A percentile compares a stretch with the other conserved stretches of the same genome.
These are phyloP conservation scores for Hondaea fermentalgiana DNA, from an alignment of 108 stramenopile species.

Conservation along the genomic window DNA sequence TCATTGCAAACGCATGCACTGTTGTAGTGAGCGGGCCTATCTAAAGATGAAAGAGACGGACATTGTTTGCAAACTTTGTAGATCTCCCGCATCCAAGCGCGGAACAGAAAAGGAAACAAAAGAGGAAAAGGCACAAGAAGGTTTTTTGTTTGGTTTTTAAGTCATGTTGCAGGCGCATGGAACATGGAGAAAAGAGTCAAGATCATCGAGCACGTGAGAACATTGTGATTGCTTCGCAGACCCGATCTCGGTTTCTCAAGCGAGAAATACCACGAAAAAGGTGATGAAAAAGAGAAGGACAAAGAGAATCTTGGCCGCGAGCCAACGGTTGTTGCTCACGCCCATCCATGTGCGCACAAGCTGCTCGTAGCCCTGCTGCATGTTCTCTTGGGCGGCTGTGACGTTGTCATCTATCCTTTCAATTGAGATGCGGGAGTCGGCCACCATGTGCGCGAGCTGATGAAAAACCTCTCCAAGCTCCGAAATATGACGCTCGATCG, in stretches of 20 bases:
- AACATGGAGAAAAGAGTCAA: too few species aligned
- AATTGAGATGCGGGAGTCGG: background rate
- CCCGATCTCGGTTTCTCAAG: background rate
- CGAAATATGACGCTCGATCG: background rate
- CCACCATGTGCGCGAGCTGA: background rate
- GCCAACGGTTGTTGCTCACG: background rate
- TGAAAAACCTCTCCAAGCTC: background rate
- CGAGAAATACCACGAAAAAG: background rate
- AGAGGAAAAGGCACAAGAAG: too few species aligned
- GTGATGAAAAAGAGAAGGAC: background rate
- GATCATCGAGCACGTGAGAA: too few species aligned
- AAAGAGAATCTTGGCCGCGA: background rate
- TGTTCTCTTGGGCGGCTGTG: background rate
- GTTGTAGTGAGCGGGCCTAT: too few species aligned
- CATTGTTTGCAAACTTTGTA: too few species aligned
- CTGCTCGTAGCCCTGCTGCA: background rate
- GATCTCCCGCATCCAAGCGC: too few species aligned
- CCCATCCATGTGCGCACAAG: background rate
- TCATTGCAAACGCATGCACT: too few species aligned
- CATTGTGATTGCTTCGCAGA: too few species aligned
- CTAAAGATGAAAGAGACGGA: too few species aligned
- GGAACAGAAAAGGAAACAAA: too few species aligned
- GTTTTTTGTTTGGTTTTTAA: too few species aligned
- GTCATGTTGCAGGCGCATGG: too few species aligned
- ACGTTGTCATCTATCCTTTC: background rate